Conservation (phyloP, 371 early-diverging fungal species). For the Quaeritorhiza haematococci region DNA sequence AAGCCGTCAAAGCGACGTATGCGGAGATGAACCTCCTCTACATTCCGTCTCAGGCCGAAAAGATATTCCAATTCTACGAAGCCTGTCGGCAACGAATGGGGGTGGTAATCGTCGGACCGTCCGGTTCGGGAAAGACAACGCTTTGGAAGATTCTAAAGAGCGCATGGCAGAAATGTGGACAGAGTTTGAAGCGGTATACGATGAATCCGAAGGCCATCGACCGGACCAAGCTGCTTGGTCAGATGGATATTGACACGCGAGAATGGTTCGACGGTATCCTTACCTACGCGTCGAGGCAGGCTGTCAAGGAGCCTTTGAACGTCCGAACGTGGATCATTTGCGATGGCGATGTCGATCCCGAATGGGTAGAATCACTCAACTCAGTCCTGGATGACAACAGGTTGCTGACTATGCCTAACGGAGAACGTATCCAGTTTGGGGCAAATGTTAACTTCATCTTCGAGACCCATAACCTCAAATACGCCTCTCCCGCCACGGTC, state of each 20-base stretch:
- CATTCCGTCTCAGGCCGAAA: slow-evolving; percentile 36
- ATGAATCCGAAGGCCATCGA: slow-evolving; percentile 49
- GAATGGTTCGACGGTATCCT: slow-evolving; percentile 54
- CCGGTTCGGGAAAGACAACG: slow-evolving; percentile 47
- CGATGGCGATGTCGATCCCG: slow-evolving; percentile 57
- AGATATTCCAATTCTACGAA: slow-evolving; percentile 45
- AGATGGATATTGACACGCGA: slow-evolving; percentile 53
- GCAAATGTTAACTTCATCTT: slow-evolving; percentile 54
- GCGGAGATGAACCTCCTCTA: slow-evolving; percentile 36
- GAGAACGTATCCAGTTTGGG: slow-evolving; percentile 54
- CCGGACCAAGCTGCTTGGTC: slow-evolving; percentile 43
- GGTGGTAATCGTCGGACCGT: slow-evolving; percentile 48
- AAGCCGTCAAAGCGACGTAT: slow-evolving; percentile 31
- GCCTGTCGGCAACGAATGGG: slow-evolving; percentile 50
- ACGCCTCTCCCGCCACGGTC: slow-evolving; percentile 56
- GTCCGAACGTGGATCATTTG: slow-evolving; percentile 44
- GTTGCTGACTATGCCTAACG: slow-evolving; percentile 52
- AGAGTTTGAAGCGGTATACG: slow-evolving; percentile 26
- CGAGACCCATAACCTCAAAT: slow-evolving; percentile 48
- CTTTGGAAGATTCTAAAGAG: slow-evolving; percentile 31
- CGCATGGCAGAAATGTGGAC: slow-evolving; percentile 39
- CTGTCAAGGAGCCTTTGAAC: slow-evolving; percentile 38
- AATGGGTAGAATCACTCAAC: slow-evolving; percentile 58
- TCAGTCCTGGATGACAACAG: slow-evolving; percentile 56
- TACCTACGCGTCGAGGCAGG: slow-evolving; percentile 43